These are phyloP conservation scores for Leccinum solheimii DNA, from an alignment of 1,284 basidiomycete genomes.

Conservation along the genomic window DNA sequence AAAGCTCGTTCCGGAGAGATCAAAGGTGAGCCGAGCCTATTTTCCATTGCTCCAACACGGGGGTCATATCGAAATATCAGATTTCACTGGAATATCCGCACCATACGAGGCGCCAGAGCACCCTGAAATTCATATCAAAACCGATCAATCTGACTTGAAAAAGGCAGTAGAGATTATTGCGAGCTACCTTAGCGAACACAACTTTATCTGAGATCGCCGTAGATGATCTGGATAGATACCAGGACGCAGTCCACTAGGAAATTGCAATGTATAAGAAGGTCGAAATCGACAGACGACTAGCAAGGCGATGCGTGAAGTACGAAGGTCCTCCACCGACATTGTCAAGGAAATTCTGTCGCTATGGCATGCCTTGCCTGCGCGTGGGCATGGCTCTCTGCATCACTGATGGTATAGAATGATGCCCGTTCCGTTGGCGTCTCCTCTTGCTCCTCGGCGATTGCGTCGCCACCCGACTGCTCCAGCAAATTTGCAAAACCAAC, in stretches of 20 bases:
- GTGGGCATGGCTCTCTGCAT: conserved; percentile 11
- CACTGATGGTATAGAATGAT: conserved; percentile 16
- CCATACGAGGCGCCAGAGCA: conserved; percentile 90
- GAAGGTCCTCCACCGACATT: neutral
- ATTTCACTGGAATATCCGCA: conserved; percentile 97
- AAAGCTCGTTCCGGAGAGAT: conserved; percentile 96
- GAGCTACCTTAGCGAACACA: conserved; percentile 73
- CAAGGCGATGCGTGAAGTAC: conserved; percentile 12
- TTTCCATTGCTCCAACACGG: neutral
- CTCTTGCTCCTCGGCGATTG: conserved; percentile 62
- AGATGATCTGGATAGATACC: conserved; percentile 22
- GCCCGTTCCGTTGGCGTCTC: conserved; percentile 31
- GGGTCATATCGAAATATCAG: conserved; percentile 44
- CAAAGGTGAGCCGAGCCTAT: conserved; percentile 61
- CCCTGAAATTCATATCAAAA: conserved; percentile 93
- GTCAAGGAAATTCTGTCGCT: conserved; percentile 22
- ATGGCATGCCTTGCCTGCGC: conserved; percentile 14
- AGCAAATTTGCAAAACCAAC: conserved; percentile 67
- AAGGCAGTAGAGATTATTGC: conserved; percentile 82
- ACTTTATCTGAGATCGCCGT: conserved; percentile 46
- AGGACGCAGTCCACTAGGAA: conserved; percentile 12
- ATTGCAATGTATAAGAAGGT: conserved; percentile 16
- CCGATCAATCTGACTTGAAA: conserved; percentile 77
- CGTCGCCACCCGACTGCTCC: conserved; percentile 46
- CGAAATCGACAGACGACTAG: conserved; percentile 26